Percentiles rank a stretch among this genome's conserved stretches.
Conservation (phyloP, 306 rosid species). For the Trifolium subterraneum region DNA sequence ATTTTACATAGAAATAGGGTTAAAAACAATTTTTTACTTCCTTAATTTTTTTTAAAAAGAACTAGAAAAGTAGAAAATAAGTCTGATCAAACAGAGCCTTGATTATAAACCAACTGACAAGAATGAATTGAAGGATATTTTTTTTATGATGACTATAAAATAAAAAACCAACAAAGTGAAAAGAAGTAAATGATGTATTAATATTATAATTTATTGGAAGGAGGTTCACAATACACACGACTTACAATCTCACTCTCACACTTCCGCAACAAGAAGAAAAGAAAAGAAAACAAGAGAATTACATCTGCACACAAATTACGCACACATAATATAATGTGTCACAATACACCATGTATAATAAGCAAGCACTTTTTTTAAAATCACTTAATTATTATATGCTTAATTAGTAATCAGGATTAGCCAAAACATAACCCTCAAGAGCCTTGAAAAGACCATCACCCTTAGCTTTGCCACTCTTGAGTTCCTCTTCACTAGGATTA, state of each 20-base stretch:
- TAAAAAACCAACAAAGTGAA: too few relatives aligned
- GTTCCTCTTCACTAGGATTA: conserved; percentile 37
- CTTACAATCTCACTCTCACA: neutral
- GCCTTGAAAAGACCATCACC: conserved; percentile 53
- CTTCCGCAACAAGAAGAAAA: neutral
- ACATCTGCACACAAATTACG: neutral
- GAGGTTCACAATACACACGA: neutral
- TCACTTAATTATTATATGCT: neutral
- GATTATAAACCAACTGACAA: too few relatives aligned
- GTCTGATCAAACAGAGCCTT: too few relatives aligned
- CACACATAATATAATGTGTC: neutral
- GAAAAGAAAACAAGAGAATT: neutral
- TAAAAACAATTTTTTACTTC: too few relatives aligned
- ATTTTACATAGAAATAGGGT: too few relatives aligned
- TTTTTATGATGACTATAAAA: too few relatives aligned
- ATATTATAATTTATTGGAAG: neutral
- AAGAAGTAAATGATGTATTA: neutral
- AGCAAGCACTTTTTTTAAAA: neutral
- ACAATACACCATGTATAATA: neutral
- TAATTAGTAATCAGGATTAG: conserved; percentile 44
- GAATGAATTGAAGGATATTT: too few relatives aligned
- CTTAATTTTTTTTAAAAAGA: too few relatives aligned
- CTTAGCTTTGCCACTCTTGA: conserved; percentile 40
- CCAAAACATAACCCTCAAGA: conserved; percentile 49
- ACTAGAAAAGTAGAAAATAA: too few relatives aligned